phyloP scores from a whole-genome alignment of 1,139 yeast genomes.

The Martiniozyma asiatica region DNA sequence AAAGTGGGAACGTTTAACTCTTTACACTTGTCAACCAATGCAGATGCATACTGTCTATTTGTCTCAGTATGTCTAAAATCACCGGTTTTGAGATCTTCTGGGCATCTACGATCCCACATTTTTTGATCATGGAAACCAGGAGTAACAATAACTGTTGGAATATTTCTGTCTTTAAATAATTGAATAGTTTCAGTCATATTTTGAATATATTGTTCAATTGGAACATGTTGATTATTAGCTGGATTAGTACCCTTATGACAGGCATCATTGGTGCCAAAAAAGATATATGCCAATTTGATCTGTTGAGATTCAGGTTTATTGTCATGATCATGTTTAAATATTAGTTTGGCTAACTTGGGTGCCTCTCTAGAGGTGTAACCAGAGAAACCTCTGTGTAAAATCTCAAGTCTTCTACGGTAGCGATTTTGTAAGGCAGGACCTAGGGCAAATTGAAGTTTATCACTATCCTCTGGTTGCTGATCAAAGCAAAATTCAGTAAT shows the following conservation, averaged over 20 bases:
- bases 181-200: slow-evolving; percentile 36
- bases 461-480: too few species aligned
- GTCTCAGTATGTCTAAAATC: slow-evolving; percentile 29
- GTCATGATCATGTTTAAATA: slow-evolving; percentile 33
- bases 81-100: slow-evolving; percentile 24
- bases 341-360: slow-evolving; percentile 31
- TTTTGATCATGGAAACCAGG: slow-evolving; percentile 48
- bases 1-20: slow-evolving; percentile 40
- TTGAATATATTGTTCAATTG: slow-evolving; percentile 32
- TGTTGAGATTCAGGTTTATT: slow-evolving; percentile 20
- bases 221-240: slow-evolving; percentile 39
- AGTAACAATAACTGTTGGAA: slow-evolving; percentile 43
- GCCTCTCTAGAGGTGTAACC: slow-evolving; percentile 55
- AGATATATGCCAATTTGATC: slow-evolving; percentile 33
- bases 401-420: slow-evolving; percentile 42
- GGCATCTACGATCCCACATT: slow-evolving; percentile 23
- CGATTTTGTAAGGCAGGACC: slow-evolving; percentile 39
- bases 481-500: slow-evolving; percentile 44
- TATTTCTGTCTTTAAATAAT: slow-evolving; percentile 28
- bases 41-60: slow-evolving; percentile 38
- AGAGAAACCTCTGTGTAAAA: slow-evolving; percentile 48
- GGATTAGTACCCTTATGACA: slow-evolving; percentile 17
- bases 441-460: slow-evolving; percentile 28
- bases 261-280: slow-evolving; percentile 76
- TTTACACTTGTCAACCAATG: slow-evolving; percentile 17